These are phyloP conservation scores for Ogataea nitratoaversa DNA, from an alignment of 805 yeast species.

Conservation along the genomic window DNA sequence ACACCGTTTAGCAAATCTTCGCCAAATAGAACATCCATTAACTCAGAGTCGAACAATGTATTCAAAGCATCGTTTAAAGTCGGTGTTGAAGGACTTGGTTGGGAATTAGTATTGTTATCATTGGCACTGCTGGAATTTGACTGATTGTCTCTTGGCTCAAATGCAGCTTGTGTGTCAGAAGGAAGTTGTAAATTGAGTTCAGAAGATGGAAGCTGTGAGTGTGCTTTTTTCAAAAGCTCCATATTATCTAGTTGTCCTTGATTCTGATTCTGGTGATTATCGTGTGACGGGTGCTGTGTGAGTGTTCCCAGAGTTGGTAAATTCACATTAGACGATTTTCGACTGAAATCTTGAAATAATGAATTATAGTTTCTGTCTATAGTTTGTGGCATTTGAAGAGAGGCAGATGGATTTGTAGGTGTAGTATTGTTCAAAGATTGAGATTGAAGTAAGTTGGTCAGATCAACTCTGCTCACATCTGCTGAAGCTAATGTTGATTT, in stretches of 20 bases:
- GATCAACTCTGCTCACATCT: neutral
- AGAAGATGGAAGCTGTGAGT: neutral
- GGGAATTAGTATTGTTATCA: neutral
- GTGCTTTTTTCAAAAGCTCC: neutral
- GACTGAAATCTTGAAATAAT: constrained; percentile 6
- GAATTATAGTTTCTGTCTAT: constrained; percentile 6
- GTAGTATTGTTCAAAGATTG: neutral
- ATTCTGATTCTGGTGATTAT: neutral
- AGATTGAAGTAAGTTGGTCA: neutral
- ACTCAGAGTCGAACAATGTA: constrained; percentile 28
- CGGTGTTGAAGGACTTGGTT: constrained; percentile 8
- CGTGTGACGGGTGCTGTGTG: neutral
- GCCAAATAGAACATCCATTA: constrained; percentile 31
- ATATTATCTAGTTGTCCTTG: neutral
- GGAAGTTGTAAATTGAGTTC: neutral
- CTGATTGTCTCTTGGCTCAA: no score
- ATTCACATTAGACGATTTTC: neutral
- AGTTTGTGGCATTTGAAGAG: neutral
- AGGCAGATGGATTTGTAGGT: neutral
- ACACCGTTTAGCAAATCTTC: constrained; percentile 18
- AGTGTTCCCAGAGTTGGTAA: neutral
- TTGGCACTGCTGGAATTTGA: neutral
- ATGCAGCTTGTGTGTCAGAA: no score
- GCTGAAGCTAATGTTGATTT: neutral
- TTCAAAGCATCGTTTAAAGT: constrained; percentile 20